These are phyloP conservation scores for Cyberlindnera mycetangii DNA, from an alignment of 805 yeast genomes.

Conservation along the genomic window DNA sequence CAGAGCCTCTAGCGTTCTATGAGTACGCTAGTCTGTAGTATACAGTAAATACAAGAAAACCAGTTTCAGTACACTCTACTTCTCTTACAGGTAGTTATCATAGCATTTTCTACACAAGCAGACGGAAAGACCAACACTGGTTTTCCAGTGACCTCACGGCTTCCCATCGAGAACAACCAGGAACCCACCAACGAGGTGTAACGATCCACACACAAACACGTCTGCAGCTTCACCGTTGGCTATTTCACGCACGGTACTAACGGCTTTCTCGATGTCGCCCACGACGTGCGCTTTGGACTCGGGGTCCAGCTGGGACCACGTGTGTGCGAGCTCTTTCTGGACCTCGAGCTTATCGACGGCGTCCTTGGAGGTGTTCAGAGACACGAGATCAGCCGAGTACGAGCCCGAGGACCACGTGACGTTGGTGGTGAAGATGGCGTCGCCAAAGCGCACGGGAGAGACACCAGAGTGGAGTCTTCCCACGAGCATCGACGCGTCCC, in stretches of 20 bases:
- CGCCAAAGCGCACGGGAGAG: conserved; percentile 53
- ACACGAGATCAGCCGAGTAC: conserved; percentile 78
- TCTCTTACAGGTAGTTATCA: not conserved
- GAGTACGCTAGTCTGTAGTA: too few relatives aligned
- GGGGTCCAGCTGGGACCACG: conserved; percentile 60
- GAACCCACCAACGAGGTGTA: conserved; percentile 93
- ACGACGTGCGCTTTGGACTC: conserved; percentile 48
- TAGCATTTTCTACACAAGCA: not conserved
- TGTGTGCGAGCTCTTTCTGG: conserved; percentile 68
- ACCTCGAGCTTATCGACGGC: conserved; percentile 77
- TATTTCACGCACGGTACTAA: conserved; percentile 43
- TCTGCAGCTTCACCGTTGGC: conserved; percentile 39
- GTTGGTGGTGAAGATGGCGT: conserved; percentile 85
- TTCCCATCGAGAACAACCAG: conserved; percentile 51
- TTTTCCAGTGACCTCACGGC: too few relatives aligned
- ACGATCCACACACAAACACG: conserved; percentile 90
- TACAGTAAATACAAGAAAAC: too few relatives aligned
- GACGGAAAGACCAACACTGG: too few relatives aligned
- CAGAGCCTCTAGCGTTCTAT: not conserved
- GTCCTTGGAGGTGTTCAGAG: conserved; percentile 78
- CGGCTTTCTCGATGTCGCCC: conserved; percentile 74
- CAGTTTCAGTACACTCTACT: too few relatives aligned
- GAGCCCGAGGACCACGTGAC: conserved; percentile 84
- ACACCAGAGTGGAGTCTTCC: conserved; percentile 46
- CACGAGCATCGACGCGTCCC: conserved; percentile 73